Conservation (phyloP, 495 filamentous ascomycete species). For the Trichoderma virens region DNA sequence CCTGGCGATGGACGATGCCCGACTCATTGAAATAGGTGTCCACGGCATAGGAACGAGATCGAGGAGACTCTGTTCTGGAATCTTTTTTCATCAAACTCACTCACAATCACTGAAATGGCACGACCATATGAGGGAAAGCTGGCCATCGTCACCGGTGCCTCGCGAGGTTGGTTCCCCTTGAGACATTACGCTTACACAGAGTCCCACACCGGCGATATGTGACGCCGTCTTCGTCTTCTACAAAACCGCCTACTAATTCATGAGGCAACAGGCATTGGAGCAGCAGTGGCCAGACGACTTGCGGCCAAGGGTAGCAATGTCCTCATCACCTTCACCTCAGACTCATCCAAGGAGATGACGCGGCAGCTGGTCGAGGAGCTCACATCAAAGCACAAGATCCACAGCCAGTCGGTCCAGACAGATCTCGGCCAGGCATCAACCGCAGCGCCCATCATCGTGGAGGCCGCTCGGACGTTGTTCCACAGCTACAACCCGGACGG, state of each 20-base stretch:
- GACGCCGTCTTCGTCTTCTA: too few species aligned
- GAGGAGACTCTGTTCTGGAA: too few species aligned
- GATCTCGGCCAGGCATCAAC: slow-evolving; percentile 34
- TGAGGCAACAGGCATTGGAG: slow-evolving; percentile 65
- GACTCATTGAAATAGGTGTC: too few species aligned
- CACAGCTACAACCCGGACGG: slow-evolving; percentile 19
- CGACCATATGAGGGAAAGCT: slow-evolving; percentile 57
- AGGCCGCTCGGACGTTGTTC: slow-evolving; percentile 20
- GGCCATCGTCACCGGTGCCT: slow-evolving; percentile 70
- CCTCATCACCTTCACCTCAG: slow-evolving; percentile 63
- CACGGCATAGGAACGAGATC: too few species aligned
- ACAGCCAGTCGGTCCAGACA: slow-evolving; percentile 30
- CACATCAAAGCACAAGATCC: slow-evolving; percentile 30
- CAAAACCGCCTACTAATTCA: slow-evolving; percentile 12
- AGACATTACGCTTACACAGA: neutral
- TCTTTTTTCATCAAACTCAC: too few species aligned
- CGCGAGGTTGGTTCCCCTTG: slow-evolving; percentile 46
- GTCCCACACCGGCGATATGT: neutral
- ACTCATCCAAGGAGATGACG: slow-evolving; percentile 22
- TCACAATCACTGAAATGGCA: slow-evolving; percentile 18
- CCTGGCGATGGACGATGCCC: neutral
- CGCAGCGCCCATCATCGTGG: slow-evolving; percentile 22
- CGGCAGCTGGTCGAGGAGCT: slow-evolving; percentile 32
- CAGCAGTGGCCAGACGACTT: slow-evolving; percentile 72
- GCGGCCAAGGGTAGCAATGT: slow-evolving; percentile 64